These are phyloP conservation scores for Phlyctochytrium arcticum DNA, from an alignment of 192 early-diverging fungal genomes.

Conservation along the genomic window DNA sequence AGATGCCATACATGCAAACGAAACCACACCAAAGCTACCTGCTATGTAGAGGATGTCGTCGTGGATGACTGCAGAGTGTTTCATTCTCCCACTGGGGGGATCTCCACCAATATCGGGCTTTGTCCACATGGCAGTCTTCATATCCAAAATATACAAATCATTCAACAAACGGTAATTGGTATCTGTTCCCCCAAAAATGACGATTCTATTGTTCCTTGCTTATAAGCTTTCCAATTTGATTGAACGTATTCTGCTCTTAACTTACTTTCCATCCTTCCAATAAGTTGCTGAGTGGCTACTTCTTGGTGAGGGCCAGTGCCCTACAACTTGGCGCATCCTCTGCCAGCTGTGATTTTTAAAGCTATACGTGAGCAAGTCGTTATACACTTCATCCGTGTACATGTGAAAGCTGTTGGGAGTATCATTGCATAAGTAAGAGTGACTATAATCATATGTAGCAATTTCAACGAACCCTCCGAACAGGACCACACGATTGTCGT, in stretches of 20 bases:
- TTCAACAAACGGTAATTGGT: conserved; percentile 49
- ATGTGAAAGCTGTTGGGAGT: conserved; percentile 46
- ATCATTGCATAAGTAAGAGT: not conserved
- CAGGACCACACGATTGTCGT: conserved; percentile 4
- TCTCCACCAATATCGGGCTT: conserved; percentile 45
- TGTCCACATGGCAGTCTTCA: conserved; percentile 57
- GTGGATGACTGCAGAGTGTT: conserved; percentile 59
- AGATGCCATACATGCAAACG: too few relatives aligned
- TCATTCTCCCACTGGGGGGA: conserved; percentile 47
- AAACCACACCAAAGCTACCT: conserved; percentile 38
- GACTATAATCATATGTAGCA: not conserved
- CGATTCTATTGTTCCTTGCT: conserved; percentile 40
- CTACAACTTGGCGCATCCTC: conserved; percentile 48
- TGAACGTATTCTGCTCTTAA: too few relatives aligned
- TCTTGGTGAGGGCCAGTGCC: conserved; percentile 49
- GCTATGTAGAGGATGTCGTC: conserved; percentile 61
- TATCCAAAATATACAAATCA: conserved; percentile 57
- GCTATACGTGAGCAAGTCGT: conserved; percentile 54
- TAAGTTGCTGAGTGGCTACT: conserved; percentile 59
- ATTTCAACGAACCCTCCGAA: conserved; percentile 12
- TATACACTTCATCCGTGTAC: conserved; percentile 66
- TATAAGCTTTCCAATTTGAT: not conserved
- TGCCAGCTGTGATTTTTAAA: conserved; percentile 48
- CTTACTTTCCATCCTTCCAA: conserved; percentile 38
- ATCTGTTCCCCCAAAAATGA: conserved; percentile 66